Percentiles rank a stretch among this genome's conserved stretches.
phyloP scores from a whole-genome alignment of 768 basidiomycete genomes.

The Suillus hirtellus region DNA sequence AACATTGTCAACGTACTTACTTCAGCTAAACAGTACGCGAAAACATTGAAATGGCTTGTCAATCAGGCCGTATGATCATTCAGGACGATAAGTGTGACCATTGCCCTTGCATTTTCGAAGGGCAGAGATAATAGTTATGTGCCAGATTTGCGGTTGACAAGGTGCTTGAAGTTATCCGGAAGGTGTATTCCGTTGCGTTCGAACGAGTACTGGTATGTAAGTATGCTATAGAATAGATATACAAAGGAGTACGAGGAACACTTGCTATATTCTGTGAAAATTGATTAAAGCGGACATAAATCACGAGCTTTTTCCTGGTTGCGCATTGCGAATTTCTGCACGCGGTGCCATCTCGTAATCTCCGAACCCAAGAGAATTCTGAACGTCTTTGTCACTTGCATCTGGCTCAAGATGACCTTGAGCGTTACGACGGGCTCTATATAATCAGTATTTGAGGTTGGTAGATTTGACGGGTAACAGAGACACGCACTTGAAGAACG shows the following conservation, averaged over 20 bases:
- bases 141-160: neutral
- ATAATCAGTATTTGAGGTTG: neutral
- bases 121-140: neutral
- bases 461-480: slow-evolving; percentile 1
- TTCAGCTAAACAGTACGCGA: neutral
- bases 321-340: slow-evolving; percentile 28
- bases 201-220: neutral
- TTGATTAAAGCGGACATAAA: neutral
- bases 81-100: neutral
- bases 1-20: neutral
- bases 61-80: neutral
- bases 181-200: neutral
- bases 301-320: slow-evolving; percentile 5
- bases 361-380: slow-evolving; percentile 77
- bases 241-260: neutral
- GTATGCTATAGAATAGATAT: neutral
- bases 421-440: slow-evolving; percentile 82
- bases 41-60: neutral
- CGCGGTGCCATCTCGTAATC: slow-evolving; percentile 52
- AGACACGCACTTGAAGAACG: slow-evolving; percentile 84
- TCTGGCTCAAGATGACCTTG: slow-evolving; percentile 90
- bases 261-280: neutral
- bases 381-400: slow-evolving; percentile 75
- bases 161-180: neutral
- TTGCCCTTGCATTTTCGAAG: neutral